phyloP scores from a whole-genome alignment of 495 filamentous ascomycete genomes.

The Letharia lupina region DNA sequence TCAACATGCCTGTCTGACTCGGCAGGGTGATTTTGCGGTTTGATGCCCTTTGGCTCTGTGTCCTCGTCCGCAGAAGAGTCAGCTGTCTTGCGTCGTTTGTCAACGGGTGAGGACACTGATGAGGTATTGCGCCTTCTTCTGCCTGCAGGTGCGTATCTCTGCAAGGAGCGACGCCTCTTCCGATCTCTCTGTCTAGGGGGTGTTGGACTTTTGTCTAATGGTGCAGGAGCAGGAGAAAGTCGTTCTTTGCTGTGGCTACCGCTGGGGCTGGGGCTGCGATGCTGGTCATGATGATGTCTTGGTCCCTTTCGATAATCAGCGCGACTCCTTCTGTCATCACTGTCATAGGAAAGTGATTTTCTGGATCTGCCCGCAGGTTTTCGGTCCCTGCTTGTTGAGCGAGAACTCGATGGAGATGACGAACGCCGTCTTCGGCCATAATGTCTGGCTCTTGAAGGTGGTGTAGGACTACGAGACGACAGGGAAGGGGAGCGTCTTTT shows the following conservation, averaged over 20 bases:
- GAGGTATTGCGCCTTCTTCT: slow-evolving; percentile 43
- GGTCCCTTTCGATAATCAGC: slow-evolving; percentile 46
- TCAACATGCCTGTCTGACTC: slow-evolving; percentile 31
- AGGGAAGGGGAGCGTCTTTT: slow-evolving; percentile 34
- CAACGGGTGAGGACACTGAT: slow-evolving; percentile 41
- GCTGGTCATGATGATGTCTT: slow-evolving; percentile 33
- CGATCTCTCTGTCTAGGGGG: slow-evolving; percentile 32
- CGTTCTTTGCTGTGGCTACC: slow-evolving; percentile 28
- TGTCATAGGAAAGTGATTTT: slow-evolving; percentile 38
- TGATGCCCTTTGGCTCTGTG: slow-evolving; percentile 41
- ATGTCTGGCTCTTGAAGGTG: slow-evolving; percentile 23
- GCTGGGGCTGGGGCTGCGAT: slow-evolving; percentile 39
- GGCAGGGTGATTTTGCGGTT: slow-evolving; percentile 12
- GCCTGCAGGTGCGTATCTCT: slow-evolving; percentile 45
- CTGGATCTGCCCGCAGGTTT: slow-evolving; percentile 30
- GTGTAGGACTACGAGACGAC: slow-evolving; percentile 42
- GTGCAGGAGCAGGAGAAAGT: slow-evolving; percentile 22
- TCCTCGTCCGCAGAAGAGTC: slow-evolving; percentile 53
- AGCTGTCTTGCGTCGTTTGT: slow-evolving; percentile 48
- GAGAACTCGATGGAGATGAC: slow-evolving; percentile 31
- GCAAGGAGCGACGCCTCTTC: slow-evolving; percentile 44
- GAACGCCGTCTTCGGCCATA: slow-evolving; percentile 19
- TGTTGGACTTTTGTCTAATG: slow-evolving; percentile 32
- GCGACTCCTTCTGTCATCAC: slow-evolving; percentile 35
- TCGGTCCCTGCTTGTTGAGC: slow-evolving; percentile 35